These are phyloP conservation scores for Capsicum rhomboideum DNA, from an alignment of 257 asterid genomes.

Conservation along the genomic window DNA sequence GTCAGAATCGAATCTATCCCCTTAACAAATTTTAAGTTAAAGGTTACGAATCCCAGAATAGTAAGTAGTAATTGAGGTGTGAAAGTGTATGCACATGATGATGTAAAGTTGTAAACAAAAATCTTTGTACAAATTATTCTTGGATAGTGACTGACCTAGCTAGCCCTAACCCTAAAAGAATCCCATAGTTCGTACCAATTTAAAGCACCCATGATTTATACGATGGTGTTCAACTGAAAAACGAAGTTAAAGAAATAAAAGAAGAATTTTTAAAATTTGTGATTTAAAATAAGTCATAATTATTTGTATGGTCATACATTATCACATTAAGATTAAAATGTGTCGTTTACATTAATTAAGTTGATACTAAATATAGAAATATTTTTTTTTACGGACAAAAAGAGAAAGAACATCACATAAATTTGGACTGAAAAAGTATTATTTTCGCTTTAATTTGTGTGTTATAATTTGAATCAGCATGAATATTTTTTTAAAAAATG, in stretches of 20 bases:
- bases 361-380: neutral
- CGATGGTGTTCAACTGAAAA: fast-evolving
- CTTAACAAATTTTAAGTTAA: neutral
- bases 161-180: neutral
- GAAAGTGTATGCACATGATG: neutral
- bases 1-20: neutral
- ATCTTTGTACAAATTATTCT: neutral
- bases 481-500: too few species aligned
- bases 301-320: too few species aligned
- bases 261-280: neutral
- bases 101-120: neutral
- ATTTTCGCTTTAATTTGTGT: too few species aligned
- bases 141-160: neutral
- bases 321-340: too few species aligned
- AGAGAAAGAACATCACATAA: neutral
- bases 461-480: too few species aligned
- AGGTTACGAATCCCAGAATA: neutral
- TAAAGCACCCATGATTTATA: neutral
- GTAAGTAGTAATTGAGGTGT: neutral
- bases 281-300: too few species aligned
- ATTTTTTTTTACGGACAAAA: too few species aligned
- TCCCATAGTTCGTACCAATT: neutral
- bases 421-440: neutral
- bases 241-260: neutral
- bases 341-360: too few species aligned